phyloP scores from a whole-genome alignment of 805 yeast genomes.

The Dipodascopsis uninucleata region DNA sequence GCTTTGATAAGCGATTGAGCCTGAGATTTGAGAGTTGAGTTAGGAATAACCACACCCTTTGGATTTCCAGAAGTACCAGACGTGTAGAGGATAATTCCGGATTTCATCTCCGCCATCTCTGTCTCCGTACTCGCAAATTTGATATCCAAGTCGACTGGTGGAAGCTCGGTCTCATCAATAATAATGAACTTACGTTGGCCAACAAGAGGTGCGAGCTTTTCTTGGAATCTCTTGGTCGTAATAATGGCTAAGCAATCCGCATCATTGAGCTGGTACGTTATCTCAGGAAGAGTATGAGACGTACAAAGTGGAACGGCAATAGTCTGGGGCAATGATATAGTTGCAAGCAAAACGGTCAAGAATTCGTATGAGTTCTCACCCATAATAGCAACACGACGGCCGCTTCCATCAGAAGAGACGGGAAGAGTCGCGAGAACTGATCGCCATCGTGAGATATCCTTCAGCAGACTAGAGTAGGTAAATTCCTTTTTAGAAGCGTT shows the following conservation, averaged over 20 bases:
- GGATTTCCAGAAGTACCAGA: slow-evolving; percentile 39
- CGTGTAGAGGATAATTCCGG: slow-evolving; percentile 36
- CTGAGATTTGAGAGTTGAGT: slow-evolving; percentile 34
- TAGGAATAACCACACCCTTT: slow-evolving; percentile 37
- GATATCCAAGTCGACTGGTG: slow-evolving; percentile 2
- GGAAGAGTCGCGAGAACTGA: slow-evolving; percentile 13
- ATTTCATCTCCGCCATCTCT: slow-evolving; percentile 3
- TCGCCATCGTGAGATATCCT: slow-evolving; percentile 33
- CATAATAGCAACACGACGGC: slow-evolving; percentile 35
- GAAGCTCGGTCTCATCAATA: slow-evolving; percentile 25
- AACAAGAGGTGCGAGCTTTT: slow-evolving; percentile 28
- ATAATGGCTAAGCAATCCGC: slow-evolving; percentile 32
- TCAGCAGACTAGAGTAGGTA: slow-evolving; percentile 33
- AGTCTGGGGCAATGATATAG: slow-evolving; percentile 33
- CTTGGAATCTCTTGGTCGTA: slow-evolving; percentile 32
- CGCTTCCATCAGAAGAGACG: slow-evolving; percentile 7
- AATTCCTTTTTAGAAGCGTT: slow-evolving; percentile 33
- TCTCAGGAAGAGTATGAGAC: slow-evolving; percentile 35
- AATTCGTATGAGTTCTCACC: slow-evolving; percentile 37
- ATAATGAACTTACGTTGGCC: slow-evolving; percentile 18
- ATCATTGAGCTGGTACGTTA: slow-evolving; percentile 34
- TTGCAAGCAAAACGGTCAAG: slow-evolving; percentile 32
- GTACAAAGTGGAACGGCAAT: slow-evolving; percentile 37
- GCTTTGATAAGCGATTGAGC: slow-evolving; percentile 35
- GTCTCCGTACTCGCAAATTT: slow-evolving; percentile 7